Evolutionary conservation across 2,329 filamentous ascomycete species (phyloP).

Genomic region (Thielaviopsis musarum): DNA sequence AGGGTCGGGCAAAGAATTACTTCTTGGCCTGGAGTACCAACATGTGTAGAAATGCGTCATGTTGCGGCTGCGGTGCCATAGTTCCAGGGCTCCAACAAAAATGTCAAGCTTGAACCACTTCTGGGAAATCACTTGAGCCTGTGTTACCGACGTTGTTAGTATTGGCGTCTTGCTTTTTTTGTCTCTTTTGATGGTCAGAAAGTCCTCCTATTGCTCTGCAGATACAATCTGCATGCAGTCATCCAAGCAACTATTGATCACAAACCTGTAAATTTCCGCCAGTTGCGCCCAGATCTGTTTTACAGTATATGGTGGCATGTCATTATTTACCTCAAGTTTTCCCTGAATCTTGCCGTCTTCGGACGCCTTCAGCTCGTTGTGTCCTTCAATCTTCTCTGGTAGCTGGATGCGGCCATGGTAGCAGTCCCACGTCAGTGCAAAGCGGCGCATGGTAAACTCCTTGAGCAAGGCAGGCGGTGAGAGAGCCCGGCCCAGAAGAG

Average conservation of each 20-base stretch:
- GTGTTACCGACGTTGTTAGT: neutral
- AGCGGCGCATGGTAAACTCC: slow-evolving; percentile 20
- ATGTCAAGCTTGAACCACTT: neutral
- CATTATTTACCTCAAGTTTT: neutral
- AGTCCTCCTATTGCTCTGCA: no score
- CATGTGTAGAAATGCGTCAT: slow-evolving; percentile 2
- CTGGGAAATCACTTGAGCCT: neutral
- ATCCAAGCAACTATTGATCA: neutral
- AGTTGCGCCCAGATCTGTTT: neutral
- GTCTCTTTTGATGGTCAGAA: no score
- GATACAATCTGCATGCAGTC: no score
- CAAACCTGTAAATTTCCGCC: no score
- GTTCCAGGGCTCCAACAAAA: slow-evolving; percentile 1
- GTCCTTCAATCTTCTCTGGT: slow-evolving; percentile 1
- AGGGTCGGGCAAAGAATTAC: neutral
- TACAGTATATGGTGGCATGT: no score
- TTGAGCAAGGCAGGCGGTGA: slow-evolving; percentile 18
- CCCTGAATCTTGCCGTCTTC: neutral
- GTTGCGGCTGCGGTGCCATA: neutral
- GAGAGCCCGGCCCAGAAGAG: slow-evolving; percentile 28
- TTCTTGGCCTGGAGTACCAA: neutral
- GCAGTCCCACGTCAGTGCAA: slow-evolving; percentile 24
- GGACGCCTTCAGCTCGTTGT: neutral
- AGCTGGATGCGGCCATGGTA: slow-evolving; percentile 17
- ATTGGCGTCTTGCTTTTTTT: neutral